Conservation (phyloP, 306 rosid species). For the Medicago lupulina region DNA sequence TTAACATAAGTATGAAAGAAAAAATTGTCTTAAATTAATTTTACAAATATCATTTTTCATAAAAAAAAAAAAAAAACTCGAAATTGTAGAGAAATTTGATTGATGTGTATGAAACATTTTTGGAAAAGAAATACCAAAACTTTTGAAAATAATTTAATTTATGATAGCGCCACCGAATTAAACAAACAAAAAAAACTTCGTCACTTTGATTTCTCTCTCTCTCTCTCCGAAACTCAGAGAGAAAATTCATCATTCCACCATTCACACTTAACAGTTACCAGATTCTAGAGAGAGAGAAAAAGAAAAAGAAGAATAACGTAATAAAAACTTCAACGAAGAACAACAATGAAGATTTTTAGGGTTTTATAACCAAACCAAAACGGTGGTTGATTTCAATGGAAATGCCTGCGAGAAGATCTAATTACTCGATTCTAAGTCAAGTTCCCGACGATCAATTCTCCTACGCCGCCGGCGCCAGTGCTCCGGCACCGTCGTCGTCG, state of each 20-base stretch:
- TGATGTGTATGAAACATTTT: too few relatives aligned
- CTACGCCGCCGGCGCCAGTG: conserved; percentile 44
- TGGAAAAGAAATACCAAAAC: too few relatives aligned
- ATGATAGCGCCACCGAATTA: conserved; percentile 56
- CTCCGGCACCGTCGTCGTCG: conserved; percentile 59
- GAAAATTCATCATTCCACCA: conserved; percentile 34
- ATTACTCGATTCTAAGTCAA: conserved; percentile 83
- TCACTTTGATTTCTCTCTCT: conserved; percentile 44
- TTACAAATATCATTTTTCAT: too few relatives aligned
- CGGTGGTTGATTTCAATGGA: conserved; percentile 53
- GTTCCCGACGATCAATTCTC: conserved; percentile 72
- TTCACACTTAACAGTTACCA: conserved; percentile 34
- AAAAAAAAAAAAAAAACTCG: too few relatives aligned
- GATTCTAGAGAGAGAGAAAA: conserved; percentile 8
- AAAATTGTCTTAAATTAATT: too few relatives aligned
- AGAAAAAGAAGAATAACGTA: conserved; percentile 10
- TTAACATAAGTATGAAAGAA: too few relatives aligned
- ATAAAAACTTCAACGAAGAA: conserved; percentile 26
- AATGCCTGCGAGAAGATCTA: conserved; percentile 88
- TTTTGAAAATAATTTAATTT: conserved; percentile 1
- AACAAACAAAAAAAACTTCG: neutral
- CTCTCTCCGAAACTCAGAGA: conserved; percentile 51
- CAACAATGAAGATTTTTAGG: conserved; percentile 71
- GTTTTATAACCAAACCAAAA: conserved; percentile 42
- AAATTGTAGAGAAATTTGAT: too few relatives aligned